Conservation (phyloP, 2,329 filamentous ascomycete genomes). For the Cercospora berteroae region DNA sequence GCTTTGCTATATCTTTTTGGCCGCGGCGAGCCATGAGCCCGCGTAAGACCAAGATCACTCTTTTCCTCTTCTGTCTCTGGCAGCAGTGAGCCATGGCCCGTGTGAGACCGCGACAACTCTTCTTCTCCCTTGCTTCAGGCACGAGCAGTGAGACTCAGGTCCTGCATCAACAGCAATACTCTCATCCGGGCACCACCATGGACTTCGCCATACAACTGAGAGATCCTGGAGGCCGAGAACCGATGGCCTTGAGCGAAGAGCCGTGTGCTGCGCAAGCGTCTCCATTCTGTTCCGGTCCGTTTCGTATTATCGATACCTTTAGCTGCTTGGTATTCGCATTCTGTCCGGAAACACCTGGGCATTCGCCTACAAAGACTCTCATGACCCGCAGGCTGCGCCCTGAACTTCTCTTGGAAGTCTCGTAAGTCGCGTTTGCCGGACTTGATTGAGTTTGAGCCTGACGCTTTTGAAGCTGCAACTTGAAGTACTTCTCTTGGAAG, state of each 20-base stretch:
- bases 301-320: background rate
- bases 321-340: background rate
- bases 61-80: background rate
- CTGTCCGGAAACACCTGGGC: background rate
- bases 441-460: background rate
- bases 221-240: background rate
- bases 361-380: background rate
- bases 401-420: background rate
- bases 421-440: background rate
- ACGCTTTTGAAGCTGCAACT: conserved; percentile 9
- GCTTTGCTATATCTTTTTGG: background rate
- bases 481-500: conserved; percentile 12
- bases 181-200: background rate
- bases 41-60: background rate
- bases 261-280: background rate
- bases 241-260: background rate
- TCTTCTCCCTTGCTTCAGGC: background rate
- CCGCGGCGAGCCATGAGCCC: background rate
- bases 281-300: background rate
- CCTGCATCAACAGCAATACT: background rate
- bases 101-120: background rate
- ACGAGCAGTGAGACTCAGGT: background rate
- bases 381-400: background rate
- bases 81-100: background rate
- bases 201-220: background rate